Conservation (phyloP, 2,329 filamentous ascomycete species). For the Colletotrichum destructivum region DNA sequence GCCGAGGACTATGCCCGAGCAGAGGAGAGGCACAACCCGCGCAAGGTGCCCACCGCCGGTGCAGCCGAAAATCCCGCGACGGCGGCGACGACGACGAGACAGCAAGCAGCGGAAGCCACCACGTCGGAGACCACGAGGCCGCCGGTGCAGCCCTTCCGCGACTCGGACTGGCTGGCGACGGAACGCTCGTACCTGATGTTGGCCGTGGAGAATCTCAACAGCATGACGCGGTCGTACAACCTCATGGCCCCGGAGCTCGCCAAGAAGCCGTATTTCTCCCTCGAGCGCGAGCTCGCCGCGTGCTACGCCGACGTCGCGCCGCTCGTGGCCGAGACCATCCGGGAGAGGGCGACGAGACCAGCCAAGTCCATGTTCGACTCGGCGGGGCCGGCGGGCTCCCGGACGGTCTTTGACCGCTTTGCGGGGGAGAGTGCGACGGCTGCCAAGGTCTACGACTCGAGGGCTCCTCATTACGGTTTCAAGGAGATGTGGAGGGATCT, state of each 20-base stretch:
- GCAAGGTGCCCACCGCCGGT: slow-evolving; percentile 62
- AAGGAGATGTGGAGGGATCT: slow-evolving; percentile 92
- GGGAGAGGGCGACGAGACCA: slow-evolving; percentile 72
- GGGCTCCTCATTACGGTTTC: slow-evolving; percentile 84
- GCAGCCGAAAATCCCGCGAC: slow-evolving; percentile 65
- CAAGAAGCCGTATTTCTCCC: slow-evolving; percentile 91
- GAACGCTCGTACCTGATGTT: slow-evolving; percentile 84
- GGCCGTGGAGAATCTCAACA: slow-evolving; percentile 84
- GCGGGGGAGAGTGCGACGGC: slow-evolving; percentile 64
- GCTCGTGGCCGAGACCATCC: slow-evolving; percentile 79
- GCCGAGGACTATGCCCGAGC: slow-evolving; percentile 83
- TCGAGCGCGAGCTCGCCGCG: slow-evolving; percentile 83
- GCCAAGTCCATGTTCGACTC: slow-evolving; percentile 51
- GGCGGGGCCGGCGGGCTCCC: slow-evolving; percentile 50
- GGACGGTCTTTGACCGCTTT: slow-evolving; percentile 75
- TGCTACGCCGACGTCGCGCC: slow-evolving; percentile 93
- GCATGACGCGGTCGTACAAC: slow-evolving; percentile 89
- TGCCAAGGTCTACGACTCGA: slow-evolving; percentile 80
- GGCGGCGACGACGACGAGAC: slow-evolving; percentile 63
- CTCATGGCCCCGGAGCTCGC: slow-evolving; percentile 93
- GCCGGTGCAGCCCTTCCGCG: slow-evolving; percentile 78
- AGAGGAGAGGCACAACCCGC: slow-evolving; percentile 77
- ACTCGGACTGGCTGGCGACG: slow-evolving; percentile 80
- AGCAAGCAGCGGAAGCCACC: slow-evolving; percentile 44
- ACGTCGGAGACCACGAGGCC: slow-evolving; percentile 44